Base-by-base conservation (phyloP, 768 basidiomycete species). In the Boletus subparvulus region DNA sequence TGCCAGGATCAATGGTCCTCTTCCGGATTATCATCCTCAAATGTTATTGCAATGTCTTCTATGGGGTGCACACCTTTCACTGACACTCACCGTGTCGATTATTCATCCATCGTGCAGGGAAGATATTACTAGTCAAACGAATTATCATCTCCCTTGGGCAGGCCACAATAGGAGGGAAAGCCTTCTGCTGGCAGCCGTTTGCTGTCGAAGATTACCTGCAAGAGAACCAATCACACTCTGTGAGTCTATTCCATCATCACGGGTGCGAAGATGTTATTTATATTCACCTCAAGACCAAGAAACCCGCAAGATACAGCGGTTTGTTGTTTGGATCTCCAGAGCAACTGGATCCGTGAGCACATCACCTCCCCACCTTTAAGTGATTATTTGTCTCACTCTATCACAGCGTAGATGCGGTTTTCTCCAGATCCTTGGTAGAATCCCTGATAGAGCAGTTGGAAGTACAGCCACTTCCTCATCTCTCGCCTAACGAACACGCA, bases 1-100 rank as follows among this genome's bases (percentile, higher is more conserved):
- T 36, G 91, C 90, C 6, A 74, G 85, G 54, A 80, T 83, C 47
- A 94, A 95, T 68, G 93, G 92, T 0, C 94, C 96, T 4, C 73
- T 98, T 36, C 83, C 85, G 17, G 92, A 97, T 70, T 94, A 92
- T 69, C 93, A 98, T 73, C 95, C 96, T 4, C 92, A 95, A 66
- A 88, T 96, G 81, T 69, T 98, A 17, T 74, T 94, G 13, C 95
- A 98, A 66, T 96, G 93, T 67, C 76, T 98, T 52, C 74, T 97
- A 9, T 96, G 94, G 94, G 88, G 95, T 95, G 62, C 54, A 83
- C 68, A 47, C 21, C 14, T 32, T 36, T 46, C 44, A 37, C 28
- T 42, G 39, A 36, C 42, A 36, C 10, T 10, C 13, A 28, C 26
- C 12, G 9, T 4, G 13, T 44, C 33, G n/a, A 50, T 56, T 30